Evolutionary conservation across 768 basidiomycete species (phyloP), one percentile per base, ranked within the genome.

Genomic region (Lactifluus echinatus): DNA sequence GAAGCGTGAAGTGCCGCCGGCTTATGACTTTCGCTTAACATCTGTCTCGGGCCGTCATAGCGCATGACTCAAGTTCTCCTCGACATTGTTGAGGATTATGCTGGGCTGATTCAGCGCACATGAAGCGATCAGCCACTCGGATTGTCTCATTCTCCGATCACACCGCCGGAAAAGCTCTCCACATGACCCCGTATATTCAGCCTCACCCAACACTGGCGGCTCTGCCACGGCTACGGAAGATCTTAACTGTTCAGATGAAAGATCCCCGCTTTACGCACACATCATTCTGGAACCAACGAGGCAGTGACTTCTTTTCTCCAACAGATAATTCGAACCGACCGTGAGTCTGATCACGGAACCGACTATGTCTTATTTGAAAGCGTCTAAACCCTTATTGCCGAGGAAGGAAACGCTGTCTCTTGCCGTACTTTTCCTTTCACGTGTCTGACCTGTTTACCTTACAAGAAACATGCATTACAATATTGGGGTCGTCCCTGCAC

Each of bases 341-440:
- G 33, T 44, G 47, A 26, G 53, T 59, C 58, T 55, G 58, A 59
- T 50, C 53, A 40, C 53, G 53, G 48, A 45, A 45, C 52, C 53
- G 57, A 59, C 53, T 31, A 53, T 49, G 33, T 44, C 5, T 50
- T 50, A 59, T 59, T 59, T 55, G 53, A 59, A 55, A 59, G 58
- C 55, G 58, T 26, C 43, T 59, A 59, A 54, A 55, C 58, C 53
- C 58, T 59, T 59, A 59, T 59, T 50, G 53, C 58, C 53, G 58
- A 55, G 29, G 40, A 53, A 55, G 29, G 40, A 45, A 24, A 50
- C 37, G 29, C 42, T 55, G 47, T 23, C 33, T 48, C 53, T n/a
- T 45, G 53, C 50, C 34, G 12, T 45, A 23, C 48, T 50, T 33
- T 34, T 43, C 28, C 17, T 44, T 33, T 34, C 58, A 55, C 57